A percentile compares a stretch with the other conserved stretches of the same genome.
These are phyloP conservation scores for Filobasidium floriforme DNA, from an alignment of 768 basidiomycete species.

Conservation along the genomic window DNA sequence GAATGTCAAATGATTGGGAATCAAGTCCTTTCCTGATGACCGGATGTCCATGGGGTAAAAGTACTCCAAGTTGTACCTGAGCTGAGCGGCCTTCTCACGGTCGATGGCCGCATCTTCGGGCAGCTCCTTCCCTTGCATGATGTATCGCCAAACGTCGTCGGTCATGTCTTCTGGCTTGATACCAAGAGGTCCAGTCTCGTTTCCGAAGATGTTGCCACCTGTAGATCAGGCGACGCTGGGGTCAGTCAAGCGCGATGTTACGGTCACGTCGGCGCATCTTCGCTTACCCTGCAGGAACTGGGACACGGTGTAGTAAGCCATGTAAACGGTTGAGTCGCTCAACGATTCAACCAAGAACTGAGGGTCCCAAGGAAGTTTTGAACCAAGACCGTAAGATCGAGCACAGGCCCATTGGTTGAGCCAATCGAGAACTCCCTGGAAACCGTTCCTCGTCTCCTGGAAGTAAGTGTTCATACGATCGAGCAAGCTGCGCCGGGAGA, in stretches of 20 bases:
- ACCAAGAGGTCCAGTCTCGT: constrained; percentile 68
- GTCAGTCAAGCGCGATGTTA: neutral
- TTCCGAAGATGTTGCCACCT: constrained; percentile 71
- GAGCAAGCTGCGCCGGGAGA: constrained; percentile 55
- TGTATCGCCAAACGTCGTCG: constrained; percentile 94
- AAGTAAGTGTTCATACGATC: constrained; percentile 82
- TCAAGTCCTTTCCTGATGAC: constrained; percentile 93
- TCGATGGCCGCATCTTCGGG: constrained; percentile 55
- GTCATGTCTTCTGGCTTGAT: constrained; percentile 89
- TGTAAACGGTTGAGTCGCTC: constrained; percentile 97
- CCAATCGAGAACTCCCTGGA: constrained; percentile 88
- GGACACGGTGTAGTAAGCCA: constrained; percentile 93
- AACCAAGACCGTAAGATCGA: constrained; percentile 91
- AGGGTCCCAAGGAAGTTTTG: constrained; percentile 92
- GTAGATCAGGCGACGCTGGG: neutral
- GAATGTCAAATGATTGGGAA: constrained; percentile 92
- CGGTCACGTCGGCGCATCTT: neutral
- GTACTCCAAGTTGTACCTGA: constrained; percentile 88
- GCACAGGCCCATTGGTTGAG: constrained; percentile 98
- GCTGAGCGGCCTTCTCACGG: constrained; percentile 67
- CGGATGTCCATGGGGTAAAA: constrained; percentile 98
- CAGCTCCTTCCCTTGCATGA: constrained; percentile 57
- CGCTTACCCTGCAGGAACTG: constrained; percentile 79
- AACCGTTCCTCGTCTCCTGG: constrained; percentile 81
- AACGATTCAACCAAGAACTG: constrained; percentile 93